Percentiles rank a stretch among this genome's conserved stretches.
Evolutionary conservation across 176 grass and related monocot species (phyloP).

Genomic region (Carex cristatella): DNA sequence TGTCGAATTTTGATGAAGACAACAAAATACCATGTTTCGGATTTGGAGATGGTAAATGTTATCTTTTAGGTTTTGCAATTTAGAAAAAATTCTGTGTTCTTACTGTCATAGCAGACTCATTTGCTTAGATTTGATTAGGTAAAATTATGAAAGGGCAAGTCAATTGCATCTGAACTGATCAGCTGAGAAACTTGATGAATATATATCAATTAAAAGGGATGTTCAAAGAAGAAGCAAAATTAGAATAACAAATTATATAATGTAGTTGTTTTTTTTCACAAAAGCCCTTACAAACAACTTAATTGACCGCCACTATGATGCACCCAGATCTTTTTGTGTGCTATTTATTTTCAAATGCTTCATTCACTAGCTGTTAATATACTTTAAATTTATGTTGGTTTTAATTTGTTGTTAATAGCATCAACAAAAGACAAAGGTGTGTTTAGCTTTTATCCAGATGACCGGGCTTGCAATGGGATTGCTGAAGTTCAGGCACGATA

Average conservation of each 20-base stretch:
- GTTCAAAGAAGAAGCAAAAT: background rate
- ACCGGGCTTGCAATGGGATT: constrained; percentile 24
- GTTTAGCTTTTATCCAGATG: constrained; percentile 43
- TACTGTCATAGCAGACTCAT: background rate
- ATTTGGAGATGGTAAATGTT: constrained; percentile 16
- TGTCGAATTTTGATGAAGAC: constrained; percentile 5
- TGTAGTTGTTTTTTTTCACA: background rate
- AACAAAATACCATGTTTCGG: constrained; percentile 22
- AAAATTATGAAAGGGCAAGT: background rate
- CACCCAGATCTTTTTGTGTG: background rate
- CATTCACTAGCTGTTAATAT: background rate
- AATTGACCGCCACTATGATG: background rate
- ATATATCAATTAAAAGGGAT: background rate
- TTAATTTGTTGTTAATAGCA: constrained; percentile 21
- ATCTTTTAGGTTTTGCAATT: background rate
- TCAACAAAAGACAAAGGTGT: constrained; percentile 42
- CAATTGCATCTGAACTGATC: background rate
- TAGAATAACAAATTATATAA: background rate
- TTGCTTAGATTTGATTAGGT: background rate
- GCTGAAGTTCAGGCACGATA: constrained; percentile 45
- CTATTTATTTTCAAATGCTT: background rate
- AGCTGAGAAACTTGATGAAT: background rate
- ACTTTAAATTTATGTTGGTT: background rate
- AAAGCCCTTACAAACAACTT: background rate
- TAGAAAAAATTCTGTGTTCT: background rate